Percentiles rank a stretch among this genome's conserved stretches.
phyloP scores from a whole-genome alignment of 305 asterid species.

The Ruellia speciosa region DNA sequence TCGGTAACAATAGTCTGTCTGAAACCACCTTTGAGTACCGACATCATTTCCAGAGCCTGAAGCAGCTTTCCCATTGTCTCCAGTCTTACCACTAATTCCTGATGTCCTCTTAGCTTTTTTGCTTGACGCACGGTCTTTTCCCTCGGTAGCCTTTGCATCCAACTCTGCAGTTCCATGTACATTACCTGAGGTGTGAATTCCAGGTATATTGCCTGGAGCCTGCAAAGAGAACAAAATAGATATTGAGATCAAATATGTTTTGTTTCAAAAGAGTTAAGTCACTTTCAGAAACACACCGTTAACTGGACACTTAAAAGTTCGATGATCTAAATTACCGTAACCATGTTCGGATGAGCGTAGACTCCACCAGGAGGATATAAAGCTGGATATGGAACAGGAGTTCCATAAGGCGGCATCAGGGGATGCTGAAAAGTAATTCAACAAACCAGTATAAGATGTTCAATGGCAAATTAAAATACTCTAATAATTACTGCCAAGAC shows the following conservation, averaged over 20 bases:
- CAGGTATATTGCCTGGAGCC: constrained; percentile 8
- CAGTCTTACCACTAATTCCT: constrained; percentile 42
- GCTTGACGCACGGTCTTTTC: constrained; percentile 47
- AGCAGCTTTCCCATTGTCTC: constrained; percentile 61
- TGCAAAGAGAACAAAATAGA: constrained; percentile 22
- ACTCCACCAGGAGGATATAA: constrained; percentile 82
- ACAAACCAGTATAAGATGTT: constrained; percentile 16
- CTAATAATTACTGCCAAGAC: constrained; percentile 3
- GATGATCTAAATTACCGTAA: constrained; percentile 43
- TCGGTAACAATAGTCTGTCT: constrained; percentile 11
- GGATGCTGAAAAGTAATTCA: constrained; percentile 60
- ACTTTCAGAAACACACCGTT: background rate
- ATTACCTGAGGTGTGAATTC: constrained; percentile 28
- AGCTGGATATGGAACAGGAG: constrained; percentile 90
- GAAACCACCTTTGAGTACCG: constrained; percentile 67
- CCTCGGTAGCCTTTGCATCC: constrained; percentile 54
- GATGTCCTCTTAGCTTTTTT: constrained; percentile 49
- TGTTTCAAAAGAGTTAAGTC: background rate
- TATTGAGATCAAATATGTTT: background rate
- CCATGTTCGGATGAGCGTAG: constrained; percentile 77
- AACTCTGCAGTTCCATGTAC: constrained; percentile 48
- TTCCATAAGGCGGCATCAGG: constrained; percentile 87
- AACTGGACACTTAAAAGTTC: too few species aligned
- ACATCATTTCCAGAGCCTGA: constrained; percentile 90
- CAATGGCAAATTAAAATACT: constrained; percentile 1